Evolutionary conservation across 345 rosid genomes (phyloP).

Genomic region (Eucalyptus regnans): DNA sequence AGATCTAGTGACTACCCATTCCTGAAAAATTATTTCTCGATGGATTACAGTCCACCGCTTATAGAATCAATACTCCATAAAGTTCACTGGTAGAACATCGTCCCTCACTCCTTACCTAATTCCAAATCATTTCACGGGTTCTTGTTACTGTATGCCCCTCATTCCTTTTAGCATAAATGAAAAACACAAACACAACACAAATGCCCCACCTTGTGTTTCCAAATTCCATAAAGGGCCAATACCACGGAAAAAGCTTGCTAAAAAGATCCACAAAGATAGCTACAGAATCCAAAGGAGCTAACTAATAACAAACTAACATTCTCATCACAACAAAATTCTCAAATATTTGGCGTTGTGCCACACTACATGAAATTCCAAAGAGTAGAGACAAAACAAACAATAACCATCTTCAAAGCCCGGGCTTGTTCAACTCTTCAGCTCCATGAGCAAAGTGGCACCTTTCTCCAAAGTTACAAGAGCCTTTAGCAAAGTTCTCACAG

Average conservation of each 20-base stretch:
- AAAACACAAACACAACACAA: background rate
- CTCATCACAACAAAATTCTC: background rate
- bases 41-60: background rate
- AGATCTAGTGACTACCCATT: background rate
- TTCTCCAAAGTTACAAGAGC: conserved; percentile 78
- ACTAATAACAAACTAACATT: background rate
- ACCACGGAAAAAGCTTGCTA: background rate
- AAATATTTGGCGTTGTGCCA: background rate
- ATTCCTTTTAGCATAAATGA: background rate
- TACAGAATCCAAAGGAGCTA: background rate
- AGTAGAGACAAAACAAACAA: background rate
- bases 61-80: background rate
- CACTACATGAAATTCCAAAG: background rate
- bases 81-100: background rate
- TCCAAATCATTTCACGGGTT: background rate
- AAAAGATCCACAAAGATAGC: background rate
- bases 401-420: conserved; percentile 10
- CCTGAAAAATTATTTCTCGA: background rate
- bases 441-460: conserved; percentile 95
- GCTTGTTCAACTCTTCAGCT: conserved; percentile 49
- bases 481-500: conserved; percentile 66
- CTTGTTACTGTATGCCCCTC: background rate
- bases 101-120: background rate
- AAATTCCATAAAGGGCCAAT: background rate
- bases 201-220: background rate